Evolutionary conservation across 2,329 filamentous ascomycete species (phyloP).

Genomic region (Aspergillus fumigatiaffinis): DNA sequence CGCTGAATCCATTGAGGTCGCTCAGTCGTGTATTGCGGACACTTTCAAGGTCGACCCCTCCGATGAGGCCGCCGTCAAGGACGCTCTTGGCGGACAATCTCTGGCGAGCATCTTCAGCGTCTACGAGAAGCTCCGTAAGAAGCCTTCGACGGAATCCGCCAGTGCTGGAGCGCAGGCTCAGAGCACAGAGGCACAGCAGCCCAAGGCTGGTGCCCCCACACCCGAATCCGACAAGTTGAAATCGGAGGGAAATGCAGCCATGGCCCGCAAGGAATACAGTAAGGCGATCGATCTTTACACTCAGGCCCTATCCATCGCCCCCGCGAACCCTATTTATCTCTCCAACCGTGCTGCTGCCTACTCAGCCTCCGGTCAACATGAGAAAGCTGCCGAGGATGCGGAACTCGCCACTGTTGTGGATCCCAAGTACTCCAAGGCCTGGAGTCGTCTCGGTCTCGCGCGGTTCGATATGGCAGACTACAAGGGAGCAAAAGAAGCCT

Average conservation of each 20-base stretch:
- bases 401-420: conserved; percentile 86
- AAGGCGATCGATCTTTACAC: conserved; percentile 83
- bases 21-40: conserved; percentile 89
- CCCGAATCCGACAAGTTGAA: conserved; percentile 85
- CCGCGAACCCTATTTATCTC: conserved; percentile 90
- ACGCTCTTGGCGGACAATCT: conserved; percentile 80
- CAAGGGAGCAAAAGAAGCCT: conserved; percentile 89
- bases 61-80: conserved; percentile 66
- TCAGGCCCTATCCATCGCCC: conserved; percentile 74
- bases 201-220: conserved; percentile 37
- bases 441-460: conserved; percentile 88
- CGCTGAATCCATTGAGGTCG: conserved; percentile 89
- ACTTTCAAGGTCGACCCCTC: conserved; percentile 91
- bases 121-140: conserved; percentile 88
- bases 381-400: conserved; percentile 78
- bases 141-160: conserved; percentile 47
- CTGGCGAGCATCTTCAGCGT: conserved; percentile 89
- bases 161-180: conserved; percentile 39
- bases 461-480: conserved; percentile 88
- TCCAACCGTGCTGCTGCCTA: conserved; percentile 96
- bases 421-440: conserved; percentile 93
- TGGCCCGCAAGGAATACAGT: conserved; percentile 88
- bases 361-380: conserved; percentile 78
- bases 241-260: conserved; percentile 85
- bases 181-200: conserved; percentile 35